Base-by-base conservation (phyloP, 1,284 basidiomycete genomes). In the Marasmius sp. region DNA sequence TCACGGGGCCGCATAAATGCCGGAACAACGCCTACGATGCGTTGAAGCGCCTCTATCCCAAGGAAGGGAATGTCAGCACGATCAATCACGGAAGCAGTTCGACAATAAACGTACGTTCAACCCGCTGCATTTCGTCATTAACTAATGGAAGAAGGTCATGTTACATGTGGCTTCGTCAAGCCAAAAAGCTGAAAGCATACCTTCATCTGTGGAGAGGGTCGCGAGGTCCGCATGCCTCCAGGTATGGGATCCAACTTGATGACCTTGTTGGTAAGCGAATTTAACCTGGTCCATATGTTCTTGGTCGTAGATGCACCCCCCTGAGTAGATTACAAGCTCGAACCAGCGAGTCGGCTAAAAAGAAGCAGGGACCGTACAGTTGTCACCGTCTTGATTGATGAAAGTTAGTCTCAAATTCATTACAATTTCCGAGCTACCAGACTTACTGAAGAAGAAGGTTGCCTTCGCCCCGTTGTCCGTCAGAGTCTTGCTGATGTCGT, bases 401-500 rank as follows among this genome's bases (percentile, higher is more conserved):
- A 37, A 36, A 16, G 20, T 12, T 8, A 33, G 49, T 22, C 20
- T 22, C 18, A 43, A 27, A 14, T 36, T 18, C 36, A 18, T 22
- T 36, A 22, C 16, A 12, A 38, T 9, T n/a, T 9, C 18, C 20
- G 43, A 11, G 48, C 49, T 50, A 33, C 18, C 20, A 12, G 36
- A 78, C 79, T 68, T 71, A 85, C 72, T 85, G 68, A 81, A 73
- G 70, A 86, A 87, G 72, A 85, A 87, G 1, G 84, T 86, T 5
- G 77, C 84, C 56, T 78, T 80, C 16, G 73, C 78, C 12, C 74
- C 76, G n/a, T 71, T 71, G 3, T 66, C 70, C 6, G 72, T 70
- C 38, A 85, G 69, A 7, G 71, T 67, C 22, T 77, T 74, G 58
- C 73, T 74, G 53, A 84, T 73, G 58, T 83, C 75, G 14, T 71